Evolutionary conservation across 2,329 filamentous ascomycete genomes (phyloP).

Genomic region (Nannizziopsis barbatae): DNA sequence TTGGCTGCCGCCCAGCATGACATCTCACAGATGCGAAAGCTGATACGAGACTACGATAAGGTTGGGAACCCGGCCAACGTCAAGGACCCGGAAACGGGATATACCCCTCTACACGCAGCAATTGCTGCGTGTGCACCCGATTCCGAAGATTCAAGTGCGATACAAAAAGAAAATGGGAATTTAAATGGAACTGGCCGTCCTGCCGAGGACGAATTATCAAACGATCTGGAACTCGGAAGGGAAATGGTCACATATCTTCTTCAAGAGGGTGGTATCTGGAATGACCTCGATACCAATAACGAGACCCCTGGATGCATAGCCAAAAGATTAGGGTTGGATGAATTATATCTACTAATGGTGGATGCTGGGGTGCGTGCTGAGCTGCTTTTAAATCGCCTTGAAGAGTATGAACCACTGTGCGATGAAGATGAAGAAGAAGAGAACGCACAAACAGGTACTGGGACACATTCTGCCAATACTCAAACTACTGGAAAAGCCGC

Average conservation of each 20-base stretch:
- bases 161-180: constrained; percentile 19
- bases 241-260: constrained; percentile 66
- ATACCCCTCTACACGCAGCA: constrained; percentile 79
- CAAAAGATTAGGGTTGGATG: constrained; percentile 51
- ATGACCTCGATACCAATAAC: constrained; percentile 73
- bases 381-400: constrained; percentile 69
- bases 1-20: constrained; percentile 59
- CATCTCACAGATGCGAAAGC: constrained; percentile 52
- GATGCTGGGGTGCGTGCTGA: constrained; percentile 86
- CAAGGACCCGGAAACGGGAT: constrained; percentile 74
- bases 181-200: constrained; percentile 18
- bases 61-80: constrained; percentile 53
- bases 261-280: constrained; percentile 90
- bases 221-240: constrained; percentile 47
- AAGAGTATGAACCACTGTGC: constrained; percentile 62
- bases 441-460: constrained; percentile 14
- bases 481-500: constrained; percentile 4
- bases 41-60: constrained; percentile 47
- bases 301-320: constrained; percentile 91
- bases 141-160: constrained; percentile 17
- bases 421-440: constrained; percentile 37
- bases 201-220: constrained; percentile 21
- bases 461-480: constrained; percentile 6
- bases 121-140: constrained; percentile 59
- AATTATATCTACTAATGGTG: constrained; percentile 71